These are phyloP conservation scores for Gnaphalium uliginosum DNA, from an alignment of 129 eudicot genomes.

Conservation along the genomic window DNA sequence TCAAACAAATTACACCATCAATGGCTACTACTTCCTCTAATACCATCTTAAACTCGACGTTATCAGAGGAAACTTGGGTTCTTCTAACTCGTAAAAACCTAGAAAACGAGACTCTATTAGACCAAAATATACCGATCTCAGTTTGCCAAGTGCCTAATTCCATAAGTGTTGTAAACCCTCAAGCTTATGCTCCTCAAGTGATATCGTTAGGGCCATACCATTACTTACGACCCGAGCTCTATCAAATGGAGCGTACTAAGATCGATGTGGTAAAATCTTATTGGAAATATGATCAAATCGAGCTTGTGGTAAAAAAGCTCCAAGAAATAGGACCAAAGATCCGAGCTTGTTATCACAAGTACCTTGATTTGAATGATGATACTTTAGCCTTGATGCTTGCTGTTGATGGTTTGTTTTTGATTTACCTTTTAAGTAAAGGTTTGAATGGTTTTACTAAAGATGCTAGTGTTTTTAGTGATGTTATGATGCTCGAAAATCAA, in stretches of 20 bases:
- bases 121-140: constrained; percentile 14
- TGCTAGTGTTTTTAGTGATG: constrained; percentile 25
- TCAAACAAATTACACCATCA: not conserved
- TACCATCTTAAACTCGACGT: constrained; percentile 20
- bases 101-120: not conserved
- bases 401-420: constrained; percentile 36
- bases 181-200: constrained; percentile 40
- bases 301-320: constrained; percentile 29
- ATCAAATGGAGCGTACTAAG: constrained; percentile 34
- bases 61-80: constrained; percentile 31
- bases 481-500: constrained; percentile 49
- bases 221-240: constrained; percentile 29
- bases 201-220: constrained; percentile 39
- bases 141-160: constrained; percentile 33
- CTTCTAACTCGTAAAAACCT: constrained; percentile 18
- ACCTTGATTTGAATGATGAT: constrained; percentile 33
- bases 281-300: not conserved
- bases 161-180: constrained; percentile 30
- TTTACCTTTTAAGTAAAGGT: constrained; percentile 19
- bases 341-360: constrained; percentile 43
- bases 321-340: constrained; percentile 21
- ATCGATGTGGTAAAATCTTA: constrained; percentile 23
- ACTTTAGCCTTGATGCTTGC: constrained; percentile 44
- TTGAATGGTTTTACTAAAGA: not conserved
- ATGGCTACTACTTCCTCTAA: constrained; percentile 23